These are phyloP conservation scores for Puccinellia tenuiflora DNA, from an alignment of 176 grass and related monocot species.

Conservation along the genomic window DNA sequence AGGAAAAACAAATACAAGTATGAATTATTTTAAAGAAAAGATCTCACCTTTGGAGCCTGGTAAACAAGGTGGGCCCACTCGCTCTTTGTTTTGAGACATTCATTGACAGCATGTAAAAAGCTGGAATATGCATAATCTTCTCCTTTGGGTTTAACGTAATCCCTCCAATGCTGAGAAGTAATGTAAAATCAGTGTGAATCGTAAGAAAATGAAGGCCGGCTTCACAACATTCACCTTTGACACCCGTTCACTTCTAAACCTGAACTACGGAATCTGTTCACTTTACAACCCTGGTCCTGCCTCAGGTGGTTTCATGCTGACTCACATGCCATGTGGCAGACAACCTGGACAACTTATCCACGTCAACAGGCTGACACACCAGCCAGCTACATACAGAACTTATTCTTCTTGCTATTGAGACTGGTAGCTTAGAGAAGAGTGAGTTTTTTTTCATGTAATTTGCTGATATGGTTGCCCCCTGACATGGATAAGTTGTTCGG, in stretches of 20 bases:
- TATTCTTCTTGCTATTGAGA: background rate
- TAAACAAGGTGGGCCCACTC: conserved; percentile 87
- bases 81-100: conserved; percentile 62
- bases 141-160: conserved; percentile 61
- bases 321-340: background rate
- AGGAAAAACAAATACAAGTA: background rate
- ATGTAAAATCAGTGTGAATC: conserved; percentile 10
- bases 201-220: background rate
- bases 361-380: background rate
- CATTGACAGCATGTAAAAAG: conserved; percentile 60
- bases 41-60: conserved; percentile 62
- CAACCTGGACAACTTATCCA: background rate
- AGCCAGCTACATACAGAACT: background rate
- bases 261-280: background rate
- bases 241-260: background rate
- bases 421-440: background rate
- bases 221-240: background rate
- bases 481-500: background rate
- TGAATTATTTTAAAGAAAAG: background rate
- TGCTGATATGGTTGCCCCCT: background rate
- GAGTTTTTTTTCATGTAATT: background rate
- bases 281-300: background rate
- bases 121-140: conserved; percentile 54
- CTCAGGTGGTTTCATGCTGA: background rate
- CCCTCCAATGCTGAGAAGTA: conserved; percentile 59